These are phyloP conservation scores for Acanthamoeba sp. DNA, from an alignment of 208 protist species.

Conservation along the genomic window DNA sequence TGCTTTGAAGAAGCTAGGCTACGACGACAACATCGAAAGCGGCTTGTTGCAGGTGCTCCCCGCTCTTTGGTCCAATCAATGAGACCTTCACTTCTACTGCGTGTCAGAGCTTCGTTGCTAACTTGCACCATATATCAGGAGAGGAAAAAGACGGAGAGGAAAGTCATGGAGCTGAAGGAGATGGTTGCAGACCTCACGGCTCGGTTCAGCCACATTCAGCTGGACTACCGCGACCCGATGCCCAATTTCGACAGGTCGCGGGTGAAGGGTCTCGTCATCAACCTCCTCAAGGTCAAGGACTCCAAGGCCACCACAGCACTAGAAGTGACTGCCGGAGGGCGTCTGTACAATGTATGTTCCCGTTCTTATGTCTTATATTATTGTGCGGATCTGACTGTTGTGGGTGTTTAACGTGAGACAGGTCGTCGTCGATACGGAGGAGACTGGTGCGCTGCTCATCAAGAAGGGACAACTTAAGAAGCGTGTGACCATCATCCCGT, in stretches of 20 bases:
- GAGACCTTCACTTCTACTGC: too few relatives aligned
- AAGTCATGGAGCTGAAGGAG: slow-evolving; percentile 4
- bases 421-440: slow-evolving; percentile 91
- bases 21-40: slow-evolving; percentile 36
- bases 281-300: slow-evolving; percentile 94
- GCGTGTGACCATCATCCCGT: slow-evolving; percentile 98
- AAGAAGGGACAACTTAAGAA: slow-evolving; percentile 92
- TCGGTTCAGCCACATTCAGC: slow-evolving; percentile 82
- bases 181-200: slow-evolving; percentile 23
- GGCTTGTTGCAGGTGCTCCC: slow-evolving; percentile 9
- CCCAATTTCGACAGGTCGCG: slow-evolving; percentile 86
- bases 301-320: slow-evolving; percentile 91
- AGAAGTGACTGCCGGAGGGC: slow-evolving; percentile 94
- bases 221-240: slow-evolving; percentile 88
- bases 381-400: background rate
- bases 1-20: slow-evolving; percentile 66
- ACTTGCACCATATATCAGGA: too few relatives aligned
- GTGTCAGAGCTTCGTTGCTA: too few relatives aligned
- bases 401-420: too few relatives aligned
- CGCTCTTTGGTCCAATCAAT: too few relatives aligned
- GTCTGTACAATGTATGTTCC: slow-evolving; percentile 95
- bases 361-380: slow-evolving; percentile 82
- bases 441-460: slow-evolving; percentile 95
- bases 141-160: slow-evolving; percentile 77
- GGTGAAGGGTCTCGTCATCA: slow-evolving; percentile 95